Percentiles rank a stretch among this genome's conserved stretches.
Conservation (phyloP, 2,329 filamentous ascomycete species). For the Microsporum audouinii region DNA sequence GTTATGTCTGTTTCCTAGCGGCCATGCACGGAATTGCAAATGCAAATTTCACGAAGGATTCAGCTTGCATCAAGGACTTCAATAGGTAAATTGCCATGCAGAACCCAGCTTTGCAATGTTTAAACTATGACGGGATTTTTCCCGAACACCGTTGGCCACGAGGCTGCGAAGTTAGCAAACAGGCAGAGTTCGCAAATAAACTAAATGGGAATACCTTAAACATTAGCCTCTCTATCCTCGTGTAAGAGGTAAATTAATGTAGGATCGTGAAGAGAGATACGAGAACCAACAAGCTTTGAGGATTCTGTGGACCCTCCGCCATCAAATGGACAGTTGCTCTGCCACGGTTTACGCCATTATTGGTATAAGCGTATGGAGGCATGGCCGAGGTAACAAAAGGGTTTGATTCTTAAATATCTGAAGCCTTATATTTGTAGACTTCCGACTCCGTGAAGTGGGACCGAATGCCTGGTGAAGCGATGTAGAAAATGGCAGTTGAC, state of each 20-base stretch:
- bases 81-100: background rate
- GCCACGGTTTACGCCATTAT: background rate
- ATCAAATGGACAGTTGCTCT: background rate
- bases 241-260: background rate
- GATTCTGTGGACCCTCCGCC: background rate
- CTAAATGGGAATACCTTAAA: background rate
- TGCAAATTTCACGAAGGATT: background rate
- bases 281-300: background rate
- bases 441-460: background rate
- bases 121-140: background rate
- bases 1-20: background rate
- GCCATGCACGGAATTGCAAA: background rate
- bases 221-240: background rate
- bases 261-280: background rate
- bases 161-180: background rate
- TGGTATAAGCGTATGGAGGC: background rate
- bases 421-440: background rate
- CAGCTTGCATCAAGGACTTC: background rate
- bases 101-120: background rate
- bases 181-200: background rate
- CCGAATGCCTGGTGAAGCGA: background rate
- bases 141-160: background rate
- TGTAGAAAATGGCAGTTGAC: background rate
- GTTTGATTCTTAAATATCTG: background rate
- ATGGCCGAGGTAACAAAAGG: background rate